phyloP scores from a whole-genome alignment of 2,329 filamentous ascomycete species.

The Calycina marina region DNA sequence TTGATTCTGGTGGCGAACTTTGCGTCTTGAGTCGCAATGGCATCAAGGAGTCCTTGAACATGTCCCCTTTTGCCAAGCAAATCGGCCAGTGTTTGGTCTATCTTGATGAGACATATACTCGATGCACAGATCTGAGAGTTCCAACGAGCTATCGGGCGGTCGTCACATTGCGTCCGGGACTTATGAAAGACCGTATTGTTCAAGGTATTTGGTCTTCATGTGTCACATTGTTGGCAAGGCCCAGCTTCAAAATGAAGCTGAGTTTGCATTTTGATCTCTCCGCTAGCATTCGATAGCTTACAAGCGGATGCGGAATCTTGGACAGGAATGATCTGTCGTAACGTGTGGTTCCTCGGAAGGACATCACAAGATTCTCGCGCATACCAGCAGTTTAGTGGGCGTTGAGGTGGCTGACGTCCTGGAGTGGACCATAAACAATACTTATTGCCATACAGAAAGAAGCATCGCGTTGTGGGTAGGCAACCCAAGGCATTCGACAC shows the following conservation, averaged over 20 bases:
- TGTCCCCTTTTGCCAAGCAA: constrained; percentile 40
- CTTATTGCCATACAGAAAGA: constrained; percentile 32
- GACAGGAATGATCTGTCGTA: constrained; percentile 47
- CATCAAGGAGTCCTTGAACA: constrained; percentile 32
- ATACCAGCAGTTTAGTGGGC: constrained; percentile 7
- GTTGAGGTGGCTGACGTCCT: constrained; percentile 40
- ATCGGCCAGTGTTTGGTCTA: constrained; percentile 49
- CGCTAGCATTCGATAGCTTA: constrained; percentile 45
- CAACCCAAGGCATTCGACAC: constrained; percentile 39
- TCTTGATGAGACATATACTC: constrained; percentile 55
- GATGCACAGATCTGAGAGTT: constrained; percentile 53
- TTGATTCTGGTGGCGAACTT: constrained; percentile 38
- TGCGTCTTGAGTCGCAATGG: constrained; percentile 35
- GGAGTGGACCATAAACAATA: constrained; percentile 43
- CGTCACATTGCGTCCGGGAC: constrained; percentile 47
- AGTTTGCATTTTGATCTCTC: too few relatives aligned
- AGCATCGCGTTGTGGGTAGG: constrained; percentile 46
- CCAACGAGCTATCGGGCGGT: constrained; percentile 44
- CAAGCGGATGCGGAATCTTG: constrained; percentile 58
- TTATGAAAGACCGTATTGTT: constrained; percentile 42
- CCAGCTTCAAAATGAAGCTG: constrained; percentile 9
- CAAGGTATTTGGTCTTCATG: constrained; percentile 5
- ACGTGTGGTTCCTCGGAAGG: constrained; percentile 49
- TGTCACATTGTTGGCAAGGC: neutral
- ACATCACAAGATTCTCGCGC: constrained; percentile 31